phyloP scores from a whole-genome alignment of 768 basidiomycete species.

The Kwoniella sp. region DNA sequence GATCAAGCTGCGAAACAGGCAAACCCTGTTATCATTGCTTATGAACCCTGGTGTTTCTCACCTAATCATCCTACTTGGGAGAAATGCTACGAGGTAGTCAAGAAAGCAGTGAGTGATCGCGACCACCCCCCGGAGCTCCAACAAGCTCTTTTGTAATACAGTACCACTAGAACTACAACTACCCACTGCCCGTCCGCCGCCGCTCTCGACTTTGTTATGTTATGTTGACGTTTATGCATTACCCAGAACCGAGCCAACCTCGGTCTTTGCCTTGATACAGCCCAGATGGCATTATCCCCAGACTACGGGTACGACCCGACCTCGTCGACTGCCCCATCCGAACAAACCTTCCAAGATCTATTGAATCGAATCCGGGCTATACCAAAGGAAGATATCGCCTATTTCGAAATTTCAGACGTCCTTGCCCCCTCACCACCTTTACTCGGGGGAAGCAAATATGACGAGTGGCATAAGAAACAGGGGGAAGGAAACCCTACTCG shows the following conservation, averaged over 20 bases:
- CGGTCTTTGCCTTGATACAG: constrained; percentile 44
- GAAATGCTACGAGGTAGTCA: constrained; percentile 37
- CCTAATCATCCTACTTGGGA: constrained; percentile 32
- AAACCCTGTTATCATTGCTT: constrained; percentile 33
- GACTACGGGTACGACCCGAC: constrained; percentile 45
- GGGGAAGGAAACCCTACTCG: constrained; percentile 1
- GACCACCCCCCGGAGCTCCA: not conserved
- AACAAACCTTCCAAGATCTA: constrained; percentile 24
- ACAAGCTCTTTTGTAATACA: too few species aligned
- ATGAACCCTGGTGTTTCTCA: constrained; percentile 46
- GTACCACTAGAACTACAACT: too few species aligned
- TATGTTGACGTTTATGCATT: too few species aligned
- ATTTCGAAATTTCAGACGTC: constrained; percentile 41
- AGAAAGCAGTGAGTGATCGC: constrained; percentile 14
- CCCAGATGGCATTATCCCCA: constrained; percentile 39
- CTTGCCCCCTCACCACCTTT: constrained; percentile 14
- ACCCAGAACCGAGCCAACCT: constrained; percentile 34
- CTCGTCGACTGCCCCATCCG: constrained; percentile 14
- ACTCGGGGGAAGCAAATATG: constrained; percentile 16
- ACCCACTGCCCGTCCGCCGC: too few species aligned
- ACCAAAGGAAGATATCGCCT: constrained; percentile 43
- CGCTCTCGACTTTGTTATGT: too few species aligned
- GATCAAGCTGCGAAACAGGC: constrained; percentile 23
- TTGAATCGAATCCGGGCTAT: constrained; percentile 13
- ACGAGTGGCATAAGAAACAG: constrained; percentile 18